Conservation (phyloP, 768 basidiomycete species). For the Suillus subalutaceus region DNA sequence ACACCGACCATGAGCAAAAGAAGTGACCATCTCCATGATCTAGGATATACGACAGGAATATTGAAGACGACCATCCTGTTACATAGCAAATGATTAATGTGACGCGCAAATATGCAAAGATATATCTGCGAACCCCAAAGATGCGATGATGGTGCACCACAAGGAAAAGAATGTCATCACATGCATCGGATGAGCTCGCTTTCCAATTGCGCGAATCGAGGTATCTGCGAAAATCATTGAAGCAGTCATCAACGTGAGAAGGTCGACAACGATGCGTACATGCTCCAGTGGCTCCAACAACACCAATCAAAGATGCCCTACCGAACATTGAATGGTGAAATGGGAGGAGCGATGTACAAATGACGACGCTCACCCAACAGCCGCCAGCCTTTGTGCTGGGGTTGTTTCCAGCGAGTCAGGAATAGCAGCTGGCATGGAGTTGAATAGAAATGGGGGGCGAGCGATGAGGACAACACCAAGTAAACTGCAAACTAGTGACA, state of each 20-base stretch:
- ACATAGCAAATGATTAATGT: background rate
- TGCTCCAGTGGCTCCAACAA: conserved; percentile 65
- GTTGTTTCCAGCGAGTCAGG: conserved; percentile 19
- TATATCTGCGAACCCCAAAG: conserved; percentile 12
- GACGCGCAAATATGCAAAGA: background rate
- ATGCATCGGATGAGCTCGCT: conserved; percentile 76
- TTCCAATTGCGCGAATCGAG: conserved; percentile 69
- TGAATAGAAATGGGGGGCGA: conserved; percentile 75
- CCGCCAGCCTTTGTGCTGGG: conserved; percentile 50
- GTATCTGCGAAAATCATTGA: conserved; percentile 39
- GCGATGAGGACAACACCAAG: conserved; percentile 82
- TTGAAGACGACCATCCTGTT: conserved; percentile 18
- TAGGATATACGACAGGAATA: conserved; percentile 20
- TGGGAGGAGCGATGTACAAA: background rate
- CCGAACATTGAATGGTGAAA: background rate
- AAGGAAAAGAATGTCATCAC: conserved; percentile 67
- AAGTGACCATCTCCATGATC: conserved; percentile 18
- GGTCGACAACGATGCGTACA: conserved; percentile 46
- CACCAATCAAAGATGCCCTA: conserved; percentile 66
- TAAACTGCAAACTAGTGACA: conserved; percentile 58
- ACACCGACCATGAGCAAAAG: conserved; percentile 22
- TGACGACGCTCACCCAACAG: conserved; percentile 49
- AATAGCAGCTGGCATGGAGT: conserved; percentile 22
- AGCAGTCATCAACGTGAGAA: background rate
- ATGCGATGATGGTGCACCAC: conserved; percentile 44